Evolutionary conservation across 2,329 filamentous ascomycete species (phyloP).

Genomic region (Trichoderma aggressivum): DNA sequence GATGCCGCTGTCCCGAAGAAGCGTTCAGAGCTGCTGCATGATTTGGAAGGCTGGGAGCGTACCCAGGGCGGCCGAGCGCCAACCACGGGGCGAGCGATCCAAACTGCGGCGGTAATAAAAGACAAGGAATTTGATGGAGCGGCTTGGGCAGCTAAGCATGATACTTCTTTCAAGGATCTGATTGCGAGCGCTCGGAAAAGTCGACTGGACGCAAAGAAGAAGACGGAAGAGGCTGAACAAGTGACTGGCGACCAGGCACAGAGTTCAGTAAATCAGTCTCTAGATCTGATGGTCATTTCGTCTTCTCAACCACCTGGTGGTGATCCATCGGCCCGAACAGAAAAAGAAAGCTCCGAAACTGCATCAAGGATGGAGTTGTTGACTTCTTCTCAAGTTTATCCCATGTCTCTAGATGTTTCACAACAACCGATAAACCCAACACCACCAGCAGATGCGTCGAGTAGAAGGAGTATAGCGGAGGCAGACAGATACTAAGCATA

Average conservation of each 20-base stretch:
- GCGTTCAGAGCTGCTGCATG: constrained; percentile 68
- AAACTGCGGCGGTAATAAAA: constrained; percentile 55
- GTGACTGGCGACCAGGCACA: neutral
- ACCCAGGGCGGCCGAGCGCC: constrained; percentile 66
- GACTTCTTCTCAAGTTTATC: neutral
- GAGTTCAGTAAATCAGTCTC: neutral
- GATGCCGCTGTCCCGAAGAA: constrained; percentile 72
- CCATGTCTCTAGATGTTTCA: neutral
- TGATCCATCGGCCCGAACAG: neutral
- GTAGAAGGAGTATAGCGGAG: neutral
- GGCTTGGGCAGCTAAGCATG: constrained; percentile 72
- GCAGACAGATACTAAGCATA: neutral
- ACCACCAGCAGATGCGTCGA: neutral
- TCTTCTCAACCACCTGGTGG: neutral
- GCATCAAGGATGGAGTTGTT: neutral
- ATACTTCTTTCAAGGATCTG: constrained; percentile 71
- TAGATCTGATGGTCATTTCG: neutral
- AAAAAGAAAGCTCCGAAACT: no score
- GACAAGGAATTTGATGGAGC: constrained; percentile 84
- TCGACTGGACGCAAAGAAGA: constrained; percentile 40
- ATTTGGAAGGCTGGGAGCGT: constrained; percentile 82
- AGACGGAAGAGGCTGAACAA: constrained; percentile 23
- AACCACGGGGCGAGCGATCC: constrained; percentile 34
- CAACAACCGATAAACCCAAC: neutral
- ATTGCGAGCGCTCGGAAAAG: constrained; percentile 71